Evolutionary conservation across 148 eudicot species (phyloP).

Genomic region (Pharnaceum exiguum): DNA sequence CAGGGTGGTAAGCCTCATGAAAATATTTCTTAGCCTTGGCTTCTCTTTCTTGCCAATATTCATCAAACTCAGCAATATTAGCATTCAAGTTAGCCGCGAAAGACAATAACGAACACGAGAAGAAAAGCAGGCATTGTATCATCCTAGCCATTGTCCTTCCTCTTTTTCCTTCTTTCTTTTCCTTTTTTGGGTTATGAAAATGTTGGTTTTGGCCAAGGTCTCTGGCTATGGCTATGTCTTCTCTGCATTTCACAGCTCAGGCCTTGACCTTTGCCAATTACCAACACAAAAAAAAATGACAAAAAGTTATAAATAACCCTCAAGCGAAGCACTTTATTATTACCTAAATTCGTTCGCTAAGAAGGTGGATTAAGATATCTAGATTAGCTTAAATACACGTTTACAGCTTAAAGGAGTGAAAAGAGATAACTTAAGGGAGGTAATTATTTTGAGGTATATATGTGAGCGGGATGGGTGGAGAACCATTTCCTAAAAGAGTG

Average conservation of each 20-base stretch:
- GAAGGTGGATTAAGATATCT: background rate
- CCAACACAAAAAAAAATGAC: background rate
- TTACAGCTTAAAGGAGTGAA: background rate
- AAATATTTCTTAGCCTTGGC: conserved; percentile 23
- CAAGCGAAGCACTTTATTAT: too few species aligned
- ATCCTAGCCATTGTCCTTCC: background rate
- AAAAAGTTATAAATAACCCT: too few species aligned
- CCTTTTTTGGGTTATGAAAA: background rate
- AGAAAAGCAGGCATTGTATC: background rate
- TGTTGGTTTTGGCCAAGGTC: conserved; percentile 19
- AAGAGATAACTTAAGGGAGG: background rate
- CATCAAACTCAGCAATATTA: conserved; percentile 23
- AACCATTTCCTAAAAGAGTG: conserved; percentile 10
- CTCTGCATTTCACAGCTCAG: background rate
- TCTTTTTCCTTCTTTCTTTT: background rate
- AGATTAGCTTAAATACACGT: background rate
- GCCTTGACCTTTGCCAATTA: conserved; percentile 10
- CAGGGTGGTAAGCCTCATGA: conserved; percentile 27
- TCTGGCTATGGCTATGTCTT: background rate
- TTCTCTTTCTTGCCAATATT: conserved; percentile 31
- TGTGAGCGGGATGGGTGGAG: conserved; percentile 12
- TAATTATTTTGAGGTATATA: background rate
- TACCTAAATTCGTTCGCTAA: too few species aligned
- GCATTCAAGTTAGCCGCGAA: conserved; percentile 1
- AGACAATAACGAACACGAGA: background rate